Evolutionary conservation across 495 filamentous ascomycete genomes (phyloP), one percentile per base, ranked within the genome.

Genomic region (Penicillium simplicissimum): DNA sequence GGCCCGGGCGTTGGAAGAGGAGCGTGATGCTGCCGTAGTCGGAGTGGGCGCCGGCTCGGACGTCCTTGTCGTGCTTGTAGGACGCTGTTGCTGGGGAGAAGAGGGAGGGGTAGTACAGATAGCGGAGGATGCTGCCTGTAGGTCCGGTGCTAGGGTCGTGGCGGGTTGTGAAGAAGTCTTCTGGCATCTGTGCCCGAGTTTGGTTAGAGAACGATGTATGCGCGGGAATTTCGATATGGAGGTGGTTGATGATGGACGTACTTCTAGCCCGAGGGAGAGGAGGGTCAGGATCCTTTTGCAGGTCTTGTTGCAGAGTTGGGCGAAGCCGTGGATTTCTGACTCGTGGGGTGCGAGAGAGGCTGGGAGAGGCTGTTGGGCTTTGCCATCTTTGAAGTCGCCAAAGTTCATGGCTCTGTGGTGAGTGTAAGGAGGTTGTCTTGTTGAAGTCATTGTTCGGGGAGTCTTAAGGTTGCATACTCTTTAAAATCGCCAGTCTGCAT

Each of bases 401-500:
- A 98, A 87, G 76, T 98, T 98, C 81, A 98, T 90, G 47, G 89
- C 91, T 81, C 93, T 96, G 63, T 96, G 63, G 55, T 59, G n/a
- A 23, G 37, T 52, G 35, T 60, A 40, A 58, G 49, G 55, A 49
- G 43, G 55, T 43, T 38, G 11, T 57, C n/a, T 42, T 7, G n/a
- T 9, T 17, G 2, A 17, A 31, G 28, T 31, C 28, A 13, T 43
- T 52, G 25, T 2, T 28, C 8, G 9, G 28, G 34, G 28, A 2
- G 9, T 23, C 17, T n/a, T n/a, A n/a, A n/a, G 2, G 17, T 17
- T 23, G 13, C 64, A 14, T 78, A 96, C 93, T 96, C 93, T 82
- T 97, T 97, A 69, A 93, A 92, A 66, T 98, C 94, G 15, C 93
- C 94, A 19, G 86, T 84, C 90, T 93, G 66, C 43, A 28, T 1